These are phyloP conservation scores for Neurospora terricola DNA, from an alignment of 495 filamentous ascomycete species.

Conservation along the genomic window DNA sequence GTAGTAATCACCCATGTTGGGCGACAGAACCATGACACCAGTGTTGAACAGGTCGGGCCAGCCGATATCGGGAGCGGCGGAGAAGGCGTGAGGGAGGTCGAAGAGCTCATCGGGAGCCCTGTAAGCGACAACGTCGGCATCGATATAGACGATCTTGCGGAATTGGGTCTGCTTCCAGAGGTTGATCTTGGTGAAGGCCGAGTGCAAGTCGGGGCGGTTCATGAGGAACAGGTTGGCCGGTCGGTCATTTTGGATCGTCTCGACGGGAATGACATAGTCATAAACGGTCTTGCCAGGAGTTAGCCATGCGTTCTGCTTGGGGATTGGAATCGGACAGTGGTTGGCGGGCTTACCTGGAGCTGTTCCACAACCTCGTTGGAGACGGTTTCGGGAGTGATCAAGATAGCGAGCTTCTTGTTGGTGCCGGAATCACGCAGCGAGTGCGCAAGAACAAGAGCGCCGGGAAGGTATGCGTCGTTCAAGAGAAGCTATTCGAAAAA, in stretches of 20 bases:
- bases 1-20: conserved; percentile 80
- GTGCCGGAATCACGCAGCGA: conserved; percentile 89
- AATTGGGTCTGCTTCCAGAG: conserved; percentile 91
- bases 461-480: conserved; percentile 84
- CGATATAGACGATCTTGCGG: conserved; percentile 81
- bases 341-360: conserved; percentile 47
- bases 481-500: conserved; percentile 59
- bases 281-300: conserved; percentile 49
- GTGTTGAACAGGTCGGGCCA: conserved; percentile 99
- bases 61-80: conserved; percentile 88
- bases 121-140: conserved; percentile 80
- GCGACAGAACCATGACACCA: conserved; percentile 82
- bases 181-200: conserved; percentile 92
- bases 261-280: conserved; percentile 80
- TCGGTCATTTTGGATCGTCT: conserved; percentile 60
- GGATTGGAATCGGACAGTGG: conserved; percentile 1
- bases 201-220: conserved; percentile 79
- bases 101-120: conserved; percentile 91
- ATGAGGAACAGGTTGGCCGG: conserved; percentile 84
- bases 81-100: conserved; percentile 62
- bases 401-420: conserved; percentile 70
- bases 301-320: neutral
- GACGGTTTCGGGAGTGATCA: conserved; percentile 71
- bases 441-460: conserved; percentile 87
- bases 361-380: conserved; percentile 61